Base-by-base conservation (phyloP, 441 rosid species). In the Croton setiger region DNA sequence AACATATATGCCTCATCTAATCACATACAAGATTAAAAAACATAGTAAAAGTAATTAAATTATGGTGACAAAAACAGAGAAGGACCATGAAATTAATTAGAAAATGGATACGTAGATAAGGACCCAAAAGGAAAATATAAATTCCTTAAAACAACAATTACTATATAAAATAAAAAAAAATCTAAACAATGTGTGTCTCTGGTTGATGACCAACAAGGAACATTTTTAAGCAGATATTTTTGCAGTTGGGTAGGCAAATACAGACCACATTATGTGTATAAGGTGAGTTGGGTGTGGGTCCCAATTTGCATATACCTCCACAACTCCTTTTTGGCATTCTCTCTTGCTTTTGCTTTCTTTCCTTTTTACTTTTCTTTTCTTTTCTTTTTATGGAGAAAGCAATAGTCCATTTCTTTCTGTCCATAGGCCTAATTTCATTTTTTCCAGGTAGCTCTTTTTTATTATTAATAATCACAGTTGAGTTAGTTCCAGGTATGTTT, bases 211-310 rank as follows among this genome's bases (percentile, higher is more conserved):
- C 17, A 56, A 47, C 60, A 71, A 73, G 68, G 45, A 59, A 60
- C 59, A 70, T 7, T 2, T 13, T 47, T 27, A 27, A 47, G 7
- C 59, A 73, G 90, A 88, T 83, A 82, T 85, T 88, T n/a, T 87
- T 67, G 74, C 68, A 70, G 61, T 45, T 20, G 31, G 59, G n/a
- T 27, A 27, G 70, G 68, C 74, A 68, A 72, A 75, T 79, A 12
- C 6, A 63, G 79, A 63, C 87, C 90, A 86, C 90, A 82, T 33
- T n/a, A 79, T 71, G 47, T 43, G 69, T 44, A 71, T 35, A 45
- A 66, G 57, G 17, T 67, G 75, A 70, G 78, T 61, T 75, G 77
- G 59, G 59, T 57, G 10, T 62, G 36, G 68, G 82, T 78, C 59
- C 78, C 82, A 77, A 63, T 56, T 37, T 43, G 45, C 74, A 23